Conservation (phyloP, 495 filamentous ascomycete species). For the Podospora anserina region DNA sequence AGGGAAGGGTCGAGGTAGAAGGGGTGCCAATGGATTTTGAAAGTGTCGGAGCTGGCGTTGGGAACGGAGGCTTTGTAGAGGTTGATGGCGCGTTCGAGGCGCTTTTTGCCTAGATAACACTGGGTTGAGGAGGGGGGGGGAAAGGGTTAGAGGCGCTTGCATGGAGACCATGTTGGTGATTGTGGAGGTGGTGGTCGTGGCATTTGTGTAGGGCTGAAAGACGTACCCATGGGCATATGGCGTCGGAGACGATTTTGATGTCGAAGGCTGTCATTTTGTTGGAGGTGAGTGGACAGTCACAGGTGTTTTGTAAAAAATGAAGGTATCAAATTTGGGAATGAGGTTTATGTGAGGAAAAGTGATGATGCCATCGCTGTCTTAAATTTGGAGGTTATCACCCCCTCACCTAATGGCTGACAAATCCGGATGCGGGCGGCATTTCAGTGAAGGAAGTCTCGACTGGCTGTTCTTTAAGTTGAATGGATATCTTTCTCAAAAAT, state of each 20-base stretch:
- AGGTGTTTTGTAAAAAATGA: not conserved
- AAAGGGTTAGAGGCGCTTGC: slow-evolving; percentile 8
- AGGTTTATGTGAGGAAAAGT: not conserved
- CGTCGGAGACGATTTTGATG: slow-evolving; percentile 74
- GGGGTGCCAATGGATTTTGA: slow-evolving; percentile 68
- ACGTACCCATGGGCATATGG: slow-evolving; percentile 69
- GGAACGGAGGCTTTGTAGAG: slow-evolving; percentile 59
- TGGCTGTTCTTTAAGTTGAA: not conserved
- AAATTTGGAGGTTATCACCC: not conserved
- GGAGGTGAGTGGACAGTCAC: slow-evolving; percentile 2
- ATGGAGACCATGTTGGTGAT: not conserved
- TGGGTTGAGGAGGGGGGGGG: not conserved
- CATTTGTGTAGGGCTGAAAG: not conserved
- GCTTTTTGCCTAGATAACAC: slow-evolving; percentile 83
- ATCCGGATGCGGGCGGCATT: not conserved
- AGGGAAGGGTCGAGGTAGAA: slow-evolving; percentile 75
- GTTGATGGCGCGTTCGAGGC: slow-evolving; percentile 65
- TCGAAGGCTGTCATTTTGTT: slow-evolving; percentile 68
- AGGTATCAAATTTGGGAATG: not conserved
- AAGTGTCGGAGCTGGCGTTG: slow-evolving; percentile 58
- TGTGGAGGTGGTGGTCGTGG: not conserved
- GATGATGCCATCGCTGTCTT: slow-evolving; percentile 3
- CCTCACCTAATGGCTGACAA: slow-evolving; percentile 11
- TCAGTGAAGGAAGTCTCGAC: not conserved
- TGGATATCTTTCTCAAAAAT: not conserved